Base-by-base conservation (phyloP, 1,139 yeast species). In the Barnettozyma hawaiiensis region DNA sequence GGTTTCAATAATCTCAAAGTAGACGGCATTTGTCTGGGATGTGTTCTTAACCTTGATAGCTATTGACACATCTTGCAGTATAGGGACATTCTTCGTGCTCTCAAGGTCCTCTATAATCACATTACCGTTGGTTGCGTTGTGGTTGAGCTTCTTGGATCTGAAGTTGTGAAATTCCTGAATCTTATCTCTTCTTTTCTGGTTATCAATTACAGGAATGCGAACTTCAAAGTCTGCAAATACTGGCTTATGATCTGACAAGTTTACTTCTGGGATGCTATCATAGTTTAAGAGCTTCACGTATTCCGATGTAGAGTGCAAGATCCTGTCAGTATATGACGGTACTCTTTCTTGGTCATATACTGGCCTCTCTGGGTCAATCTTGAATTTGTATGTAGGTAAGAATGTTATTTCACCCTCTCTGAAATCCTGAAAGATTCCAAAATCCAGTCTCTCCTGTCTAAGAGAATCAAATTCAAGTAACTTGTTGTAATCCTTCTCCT, bases 271-370 rank as follows among this genome's bases (percentile, higher is more conserved):
- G 8, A 37, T 18, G 11, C 64, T 65, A 33, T 67, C 55, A 51
- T 72, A 74, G 37, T 55, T 59, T 9, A 45, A 28, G n/a, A 51
- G 47, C 19, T 33, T 44, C 23, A 51, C 49, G 27, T 51, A 49
- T 19, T 35, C 37, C 2, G 58, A 49, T 14, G 40, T 42, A 3
- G 57, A 52, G 31, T 45, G 45, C 31, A 84, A 62, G 19, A 83
- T 73, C 39, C 94, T 66, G 56, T 86, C 96, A 0, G 95, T 85
- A 73, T 87, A 86, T 1, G 92, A 83, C 0, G 95, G 95, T 4
- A 75, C 66, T 47, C 95, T 67, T 43, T 72, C 75, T 37, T 69
- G 65, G 50, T 80, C 86, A 46, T 76, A 75, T 8, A 70, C 67
- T n/a, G 11, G 8, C 1, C 6, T 9, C 4, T 24, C 28, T 4